Conservation (phyloP, 257 asterid genomes). For the Scutellaria galericulata region DNA sequence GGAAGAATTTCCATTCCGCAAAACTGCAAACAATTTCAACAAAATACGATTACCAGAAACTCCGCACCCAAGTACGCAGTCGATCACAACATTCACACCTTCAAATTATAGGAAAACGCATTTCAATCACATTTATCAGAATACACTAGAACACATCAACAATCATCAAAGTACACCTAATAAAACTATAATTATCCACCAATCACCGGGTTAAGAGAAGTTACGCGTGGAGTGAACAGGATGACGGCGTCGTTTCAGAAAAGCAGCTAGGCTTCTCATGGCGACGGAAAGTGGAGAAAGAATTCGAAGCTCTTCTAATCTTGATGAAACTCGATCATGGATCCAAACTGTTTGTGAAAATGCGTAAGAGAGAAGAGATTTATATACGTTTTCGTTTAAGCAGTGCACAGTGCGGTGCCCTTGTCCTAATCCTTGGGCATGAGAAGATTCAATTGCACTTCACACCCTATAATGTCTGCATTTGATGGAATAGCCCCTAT, state of each 20-base stretch:
- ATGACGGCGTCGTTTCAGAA: conserved; percentile 47
- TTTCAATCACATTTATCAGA: conserved; percentile 18
- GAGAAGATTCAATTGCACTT: conserved; percentile 14
- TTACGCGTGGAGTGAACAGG: conserved; percentile 51
- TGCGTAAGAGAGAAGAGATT: conserved; percentile 22
- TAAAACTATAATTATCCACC: not conserved
- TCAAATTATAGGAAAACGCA: not conserved
- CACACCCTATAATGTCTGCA: not conserved
- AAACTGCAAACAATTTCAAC: conserved; percentile 38
- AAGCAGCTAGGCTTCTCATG: conserved; percentile 49
- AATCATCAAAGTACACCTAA: conserved; percentile 1
- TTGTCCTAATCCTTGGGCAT: conserved; percentile 8
- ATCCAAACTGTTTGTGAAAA: conserved; percentile 42
- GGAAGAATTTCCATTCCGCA: conserved; percentile 38
- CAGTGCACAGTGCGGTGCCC: conserved; percentile 6
- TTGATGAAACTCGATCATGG: conserved; percentile 17
- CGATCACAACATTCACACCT: conserved; percentile 27
- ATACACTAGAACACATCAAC: not conserved
- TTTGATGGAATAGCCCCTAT: not conserved
- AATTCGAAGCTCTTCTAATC: not conserved
- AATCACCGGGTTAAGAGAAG: conserved; percentile 10
- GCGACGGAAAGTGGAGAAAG: conserved; percentile 29
- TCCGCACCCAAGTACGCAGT: not conserved
- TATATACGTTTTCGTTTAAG: conserved; percentile 2
- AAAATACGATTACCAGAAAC: not conserved